Conservation (phyloP, 2,329 filamentous ascomycete genomes). For the Aspergillus calidoustus region DNA sequence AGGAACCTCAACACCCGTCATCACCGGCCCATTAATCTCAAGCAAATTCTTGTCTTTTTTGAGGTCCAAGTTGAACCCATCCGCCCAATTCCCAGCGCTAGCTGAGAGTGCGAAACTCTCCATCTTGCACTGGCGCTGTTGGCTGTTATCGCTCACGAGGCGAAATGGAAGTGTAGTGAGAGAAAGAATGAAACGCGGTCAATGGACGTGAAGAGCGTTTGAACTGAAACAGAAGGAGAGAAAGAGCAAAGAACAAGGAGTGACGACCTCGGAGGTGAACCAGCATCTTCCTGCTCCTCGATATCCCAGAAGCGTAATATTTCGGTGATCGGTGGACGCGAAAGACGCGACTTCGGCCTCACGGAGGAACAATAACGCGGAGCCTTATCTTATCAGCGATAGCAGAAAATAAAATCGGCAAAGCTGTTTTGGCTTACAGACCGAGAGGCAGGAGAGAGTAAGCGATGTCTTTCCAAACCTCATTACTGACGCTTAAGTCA, state of each 20-base stretch:
- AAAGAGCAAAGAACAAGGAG: conserved; percentile 16
- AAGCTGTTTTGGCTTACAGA: background rate
- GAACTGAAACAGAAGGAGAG: background rate
- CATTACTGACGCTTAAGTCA: background rate
- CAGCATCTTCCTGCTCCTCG: background rate
- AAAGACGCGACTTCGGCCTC: background rate
- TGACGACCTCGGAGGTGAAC: background rate
- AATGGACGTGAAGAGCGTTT: background rate
- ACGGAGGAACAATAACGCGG: conserved; percentile 12
- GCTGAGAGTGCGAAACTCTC: conserved; percentile 2
- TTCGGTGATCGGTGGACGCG: conserved; percentile 17
- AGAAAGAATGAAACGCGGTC: background rate
- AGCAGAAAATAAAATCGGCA: conserved; percentile 6
- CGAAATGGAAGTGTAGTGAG: background rate
- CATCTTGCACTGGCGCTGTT: background rate
- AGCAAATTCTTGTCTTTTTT: background rate
- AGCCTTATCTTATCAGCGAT: conserved; percentile 29
- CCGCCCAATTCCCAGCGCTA: background rate
- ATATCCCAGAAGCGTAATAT: conserved; percentile 20
- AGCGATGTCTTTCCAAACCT: conserved; percentile 10
- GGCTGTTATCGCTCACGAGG: background rate
- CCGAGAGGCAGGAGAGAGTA: background rate
- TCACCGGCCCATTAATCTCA: conserved; percentile 1
- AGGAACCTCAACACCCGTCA: conserved; percentile 38
- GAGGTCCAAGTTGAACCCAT: background rate